These are phyloP conservation scores for Cicer cuneatum DNA, from an alignment of 306 rosid species.

Conservation along the genomic window DNA sequence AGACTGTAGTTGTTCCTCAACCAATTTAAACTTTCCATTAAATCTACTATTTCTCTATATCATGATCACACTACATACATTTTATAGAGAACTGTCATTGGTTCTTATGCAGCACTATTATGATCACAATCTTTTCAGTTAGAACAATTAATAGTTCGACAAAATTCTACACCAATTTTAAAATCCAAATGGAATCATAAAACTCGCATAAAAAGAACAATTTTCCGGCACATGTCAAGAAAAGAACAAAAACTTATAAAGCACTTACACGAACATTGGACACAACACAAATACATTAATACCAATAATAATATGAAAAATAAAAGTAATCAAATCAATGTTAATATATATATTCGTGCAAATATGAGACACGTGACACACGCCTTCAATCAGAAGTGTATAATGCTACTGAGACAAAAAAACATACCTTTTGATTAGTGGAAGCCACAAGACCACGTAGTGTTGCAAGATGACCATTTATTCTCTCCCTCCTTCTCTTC, in stretches of 20 bases:
- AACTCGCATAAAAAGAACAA: conserved; percentile 18
- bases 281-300: too few species aligned
- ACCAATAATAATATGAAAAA: too few species aligned
- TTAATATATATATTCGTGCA: too few species aligned
- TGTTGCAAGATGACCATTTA: conserved; percentile 78
- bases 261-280: too few species aligned
- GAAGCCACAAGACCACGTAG: conserved; percentile 74
- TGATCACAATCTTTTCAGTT: not conserved
- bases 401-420: too few species aligned
- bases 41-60: conserved; percentile 16
- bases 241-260: not conserved
- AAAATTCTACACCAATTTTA: conserved; percentile 7
- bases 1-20: conserved; percentile 10
- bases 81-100: not conserved
- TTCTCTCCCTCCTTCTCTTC: conserved; percentile 89
- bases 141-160: conserved; percentile 21
- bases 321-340: too few species aligned
- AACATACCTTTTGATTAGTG: conserved; percentile 61
- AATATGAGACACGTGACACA: too few species aligned
- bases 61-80: not conserved
- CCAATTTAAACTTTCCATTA: conserved; percentile 28
- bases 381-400: too few species aligned
- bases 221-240: not conserved
- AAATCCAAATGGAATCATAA: conserved; percentile 28
- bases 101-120: conserved; percentile 5